Conservation (phyloP, 306 rosid genomes). For the Delonix regia region DNA sequence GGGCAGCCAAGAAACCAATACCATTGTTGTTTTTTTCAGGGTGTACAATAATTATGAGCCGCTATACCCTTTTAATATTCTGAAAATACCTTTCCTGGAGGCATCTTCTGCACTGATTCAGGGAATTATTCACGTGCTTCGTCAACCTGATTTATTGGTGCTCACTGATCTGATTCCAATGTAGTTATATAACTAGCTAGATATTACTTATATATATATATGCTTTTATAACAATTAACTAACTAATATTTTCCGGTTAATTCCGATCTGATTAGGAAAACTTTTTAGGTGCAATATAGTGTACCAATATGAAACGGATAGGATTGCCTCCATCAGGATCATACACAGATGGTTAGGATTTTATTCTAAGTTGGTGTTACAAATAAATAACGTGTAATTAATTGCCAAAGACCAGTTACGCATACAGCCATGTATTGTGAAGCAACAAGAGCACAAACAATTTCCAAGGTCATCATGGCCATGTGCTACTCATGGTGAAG, state of each 20-base stretch:
- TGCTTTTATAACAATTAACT: background rate
- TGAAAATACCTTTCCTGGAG: slow-evolving; percentile 26
- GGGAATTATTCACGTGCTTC: slow-evolving; percentile 55
- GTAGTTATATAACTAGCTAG: background rate
- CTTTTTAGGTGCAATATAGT: too few relatives aligned
- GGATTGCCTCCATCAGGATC: too few relatives aligned
- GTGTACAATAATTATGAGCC: slow-evolving; percentile 7
- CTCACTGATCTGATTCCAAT: slow-evolving; percentile 18
- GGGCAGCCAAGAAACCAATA: slow-evolving; percentile 31
- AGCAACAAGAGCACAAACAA: background rate
- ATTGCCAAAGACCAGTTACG: background rate
- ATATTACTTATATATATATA: background rate
- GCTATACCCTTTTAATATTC: slow-evolving; percentile 19
- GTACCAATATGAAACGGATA: too few relatives aligned
- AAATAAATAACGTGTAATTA: background rate
- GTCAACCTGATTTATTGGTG: slow-evolving; percentile 38
- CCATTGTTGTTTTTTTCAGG: slow-evolving; percentile 28
- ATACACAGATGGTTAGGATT: too few relatives aligned
- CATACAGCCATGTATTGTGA: background rate
- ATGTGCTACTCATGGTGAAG: background rate
- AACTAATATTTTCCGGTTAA: background rate
- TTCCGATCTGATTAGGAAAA: too few relatives aligned
- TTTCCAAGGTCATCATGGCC: slow-evolving; percentile 1
- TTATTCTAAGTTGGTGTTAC: background rate
- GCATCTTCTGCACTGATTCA: slow-evolving; percentile 59